phyloP scores from a whole-genome alignment of 805 yeast species.

The Komagataella pastoris region DNA sequence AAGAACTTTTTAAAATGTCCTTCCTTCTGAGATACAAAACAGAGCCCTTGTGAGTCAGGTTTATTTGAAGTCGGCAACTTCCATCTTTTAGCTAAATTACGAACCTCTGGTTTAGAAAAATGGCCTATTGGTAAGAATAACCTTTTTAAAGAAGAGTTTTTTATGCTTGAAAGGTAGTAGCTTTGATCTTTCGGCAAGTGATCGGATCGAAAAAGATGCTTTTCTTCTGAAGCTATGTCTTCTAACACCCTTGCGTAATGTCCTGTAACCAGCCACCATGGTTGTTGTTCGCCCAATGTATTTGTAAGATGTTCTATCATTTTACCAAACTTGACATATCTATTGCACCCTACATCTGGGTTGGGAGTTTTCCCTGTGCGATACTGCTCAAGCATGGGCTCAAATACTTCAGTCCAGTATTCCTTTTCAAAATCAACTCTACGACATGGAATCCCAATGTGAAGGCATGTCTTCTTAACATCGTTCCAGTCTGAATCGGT shows the following conservation, averaged over 20 bases:
- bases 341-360: conserved; percentile 87
- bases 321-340: conserved; percentile 75
- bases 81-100: conserved; percentile 43
- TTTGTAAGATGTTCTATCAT: conserved; percentile 41
- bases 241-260: conserved; percentile 52
- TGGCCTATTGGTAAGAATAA: conserved; percentile 76
- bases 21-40: conserved; percentile 63
- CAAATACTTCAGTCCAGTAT: conserved; percentile 87
- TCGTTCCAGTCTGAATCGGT: conserved; percentile 85
- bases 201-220: conserved; percentile 42
- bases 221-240: conserved; percentile 15
- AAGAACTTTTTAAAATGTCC: conserved; percentile 61
- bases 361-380: conserved; percentile 75
- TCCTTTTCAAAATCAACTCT: conserved; percentile 79
- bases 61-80: conserved; percentile 55
- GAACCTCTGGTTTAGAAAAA: conserved; percentile 57
- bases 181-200: conserved; percentile 75
- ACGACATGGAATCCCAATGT: conserved; percentile 54
- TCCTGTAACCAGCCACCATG: conserved; percentile 87
- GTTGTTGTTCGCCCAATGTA: conserved; percentile 16
- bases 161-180: conserved; percentile 70
- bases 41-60: conserved; percentile 89
- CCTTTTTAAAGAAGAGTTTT: conserved; percentile 25
- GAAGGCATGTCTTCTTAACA: conserved; percentile 50
- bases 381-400: conserved; percentile 78